Evolutionary conservation across 2,329 filamentous ascomycete species (phyloP), one percentile per base, ranked within the genome.

Genomic region (Mycogone perniciosa): DNA sequence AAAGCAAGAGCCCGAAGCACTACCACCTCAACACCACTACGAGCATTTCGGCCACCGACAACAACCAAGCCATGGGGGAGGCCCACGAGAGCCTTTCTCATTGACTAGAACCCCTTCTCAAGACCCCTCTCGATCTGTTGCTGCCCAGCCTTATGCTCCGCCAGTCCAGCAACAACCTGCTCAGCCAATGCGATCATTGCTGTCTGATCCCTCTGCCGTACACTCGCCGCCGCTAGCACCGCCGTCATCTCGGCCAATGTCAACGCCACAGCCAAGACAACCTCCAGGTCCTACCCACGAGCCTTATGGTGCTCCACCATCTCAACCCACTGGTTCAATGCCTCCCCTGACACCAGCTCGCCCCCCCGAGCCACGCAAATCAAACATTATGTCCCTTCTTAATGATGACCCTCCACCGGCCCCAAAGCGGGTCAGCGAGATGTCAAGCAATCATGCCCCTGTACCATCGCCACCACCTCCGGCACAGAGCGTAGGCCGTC

Each of bases 381-480:
- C 80, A 10, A 84, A 71, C 55, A 74, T 85, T 54, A 82, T 84
- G 75, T 79, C 80, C 0, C 64, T 85, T 54, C 70, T 85, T 3
- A 83, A 83, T 57, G 79, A 84, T 54, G 81, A 84, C 48, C 73
- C 76, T 6, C 69, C 68, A 4, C 67, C 73, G 5, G 68, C 74
- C 6, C 73, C 73, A n/a, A 80, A 81, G 64, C 71, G 77, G 31
- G 67, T 80, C 31, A 67, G 55, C 38, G 77, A 81, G 48, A 69
- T 81, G 7, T 68, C 71, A 8, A 60, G 61, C 46, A 60, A 60
- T 8, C 48, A 51, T 11, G 62, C 67, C 8, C 55, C 67, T 38
- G 62, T 69, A n/a, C 74, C 74, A 26, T 75, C 76, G 7, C 60
- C 68, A 8, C 79, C 77, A 3, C 77, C 77, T 30, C 77, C 76